Percentiles rank a stretch among this genome's conserved stretches.
These are phyloP conservation scores for Trichopus zeylanicus DNA, from an alignment of 116 monocot genomes.

Conservation along the genomic window DNA sequence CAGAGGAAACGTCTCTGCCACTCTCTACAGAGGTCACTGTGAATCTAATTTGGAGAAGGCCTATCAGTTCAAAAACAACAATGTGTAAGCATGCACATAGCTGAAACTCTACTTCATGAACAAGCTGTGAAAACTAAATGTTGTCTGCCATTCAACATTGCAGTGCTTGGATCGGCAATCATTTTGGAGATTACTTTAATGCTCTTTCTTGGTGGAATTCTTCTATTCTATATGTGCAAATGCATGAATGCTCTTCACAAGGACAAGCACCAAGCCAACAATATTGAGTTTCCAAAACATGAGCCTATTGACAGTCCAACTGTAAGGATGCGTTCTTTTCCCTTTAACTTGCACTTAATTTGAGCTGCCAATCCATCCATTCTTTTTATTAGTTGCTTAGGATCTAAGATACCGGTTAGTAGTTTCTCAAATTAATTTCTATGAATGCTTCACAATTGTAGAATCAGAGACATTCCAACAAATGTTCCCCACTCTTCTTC, in stretches of 20 bases:
- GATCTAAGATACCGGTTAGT: no score
- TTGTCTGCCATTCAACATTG: conserved; percentile 2
- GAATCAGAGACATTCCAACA: background rate
- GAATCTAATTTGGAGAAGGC: conserved; percentile 48
- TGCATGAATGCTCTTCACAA: conserved; percentile 59
- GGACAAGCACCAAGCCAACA: conserved; percentile 9
- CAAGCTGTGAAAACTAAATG: background rate
- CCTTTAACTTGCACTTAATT: background rate
- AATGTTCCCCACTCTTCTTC: conserved; percentile 1
- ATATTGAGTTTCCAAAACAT: conserved; percentile 4
- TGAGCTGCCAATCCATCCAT: background rate
- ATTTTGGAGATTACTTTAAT: conserved; percentile 46
- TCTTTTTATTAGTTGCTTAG: background rate
- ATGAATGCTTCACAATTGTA: background rate
- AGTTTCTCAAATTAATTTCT: no score
- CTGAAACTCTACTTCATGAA: background rate
- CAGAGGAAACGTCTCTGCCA: conserved; percentile 34
- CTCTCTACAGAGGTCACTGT: conserved; percentile 39
- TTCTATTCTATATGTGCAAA: conserved; percentile 66
- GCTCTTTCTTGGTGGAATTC: conserved; percentile 50
- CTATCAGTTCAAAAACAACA: conserved; percentile 26
- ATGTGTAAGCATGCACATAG: conserved; percentile 35
- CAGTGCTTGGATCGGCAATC: conserved; percentile 69
- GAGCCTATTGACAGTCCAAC: conserved; percentile 12
- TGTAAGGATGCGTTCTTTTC: conserved; percentile 7